Conservation (phyloP, 768 basidiomycete genomes). For the Panaeolus papilionaceus region DNA sequence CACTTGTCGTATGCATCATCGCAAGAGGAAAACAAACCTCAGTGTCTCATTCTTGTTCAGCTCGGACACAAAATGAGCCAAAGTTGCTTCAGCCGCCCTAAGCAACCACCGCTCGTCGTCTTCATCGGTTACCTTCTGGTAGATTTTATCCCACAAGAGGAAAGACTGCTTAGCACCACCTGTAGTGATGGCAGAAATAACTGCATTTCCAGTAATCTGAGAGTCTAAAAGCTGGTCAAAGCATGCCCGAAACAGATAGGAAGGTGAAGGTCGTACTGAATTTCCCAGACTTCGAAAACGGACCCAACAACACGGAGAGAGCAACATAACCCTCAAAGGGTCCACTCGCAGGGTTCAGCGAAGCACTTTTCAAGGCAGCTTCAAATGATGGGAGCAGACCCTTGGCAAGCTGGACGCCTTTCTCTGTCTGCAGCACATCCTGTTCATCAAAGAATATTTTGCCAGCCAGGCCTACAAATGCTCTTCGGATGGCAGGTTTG, state of each 20-base stretch:
- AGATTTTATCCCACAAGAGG: constrained; percentile 87
- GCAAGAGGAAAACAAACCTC: constrained; percentile 42
- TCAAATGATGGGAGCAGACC: constrained; percentile 70
- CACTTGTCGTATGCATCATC: neutral
- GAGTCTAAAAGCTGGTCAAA: constrained; percentile 39
- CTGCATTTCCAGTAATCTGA: constrained; percentile 52
- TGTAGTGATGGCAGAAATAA: constrained; percentile 52
- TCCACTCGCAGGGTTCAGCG: constrained; percentile 61
- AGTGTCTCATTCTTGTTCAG: constrained; percentile 57
- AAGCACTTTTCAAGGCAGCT: constrained; percentile 66
- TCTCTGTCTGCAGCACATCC: constrained; percentile 44
- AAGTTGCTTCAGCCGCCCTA: constrained; percentile 60
- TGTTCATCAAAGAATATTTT: constrained; percentile 56
- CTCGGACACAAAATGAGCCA: constrained; percentile 54
- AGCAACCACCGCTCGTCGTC: constrained; percentile 82
- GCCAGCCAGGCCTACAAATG: constrained; percentile 70
- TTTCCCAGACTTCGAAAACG: constrained; percentile 52
- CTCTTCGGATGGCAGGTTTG: constrained; percentile 66
- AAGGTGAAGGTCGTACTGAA: constrained; percentile 51
- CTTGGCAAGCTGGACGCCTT: constrained; percentile 58
- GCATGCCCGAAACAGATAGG: neutral
- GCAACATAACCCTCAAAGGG: constrained; percentile 90
- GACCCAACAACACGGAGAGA: constrained; percentile 69
- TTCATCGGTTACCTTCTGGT: constrained; percentile 66
- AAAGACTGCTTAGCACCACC: constrained; percentile 79